Evolutionary conservation across 768 basidiomycete genomes (phyloP).

Genomic region (Termitomyces sp.): DNA sequence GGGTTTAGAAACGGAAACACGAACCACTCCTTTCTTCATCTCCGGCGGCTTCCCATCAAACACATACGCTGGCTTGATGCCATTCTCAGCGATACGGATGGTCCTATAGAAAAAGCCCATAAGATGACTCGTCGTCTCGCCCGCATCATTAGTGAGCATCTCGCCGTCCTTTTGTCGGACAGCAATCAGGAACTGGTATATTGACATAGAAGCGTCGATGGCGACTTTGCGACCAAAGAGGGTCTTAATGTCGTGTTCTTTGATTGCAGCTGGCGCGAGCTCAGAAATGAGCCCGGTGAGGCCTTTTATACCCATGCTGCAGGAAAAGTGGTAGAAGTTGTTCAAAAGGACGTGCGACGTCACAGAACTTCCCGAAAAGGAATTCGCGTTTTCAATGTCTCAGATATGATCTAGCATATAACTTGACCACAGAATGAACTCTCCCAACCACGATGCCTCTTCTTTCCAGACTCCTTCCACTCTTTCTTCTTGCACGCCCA

Average conservation of each 20-base stretch:
- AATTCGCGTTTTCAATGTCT: background rate
- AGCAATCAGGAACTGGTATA: conserved; percentile 97
- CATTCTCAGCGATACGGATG: conserved; percentile 96
- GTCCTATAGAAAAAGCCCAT: conserved; percentile 99
- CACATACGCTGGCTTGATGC: conserved; percentile 96
- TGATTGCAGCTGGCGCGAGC: conserved; percentile 83
- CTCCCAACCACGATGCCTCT: conserved; percentile 2
- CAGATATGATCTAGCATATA: conserved; percentile 7
- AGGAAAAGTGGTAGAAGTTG: conserved; percentile 2
- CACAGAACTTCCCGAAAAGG: background rate
- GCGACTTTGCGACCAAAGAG: conserved; percentile 98
- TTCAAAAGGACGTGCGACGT: background rate
- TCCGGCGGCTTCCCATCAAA: conserved; percentile 99
- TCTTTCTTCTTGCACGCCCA: conserved; percentile 8
- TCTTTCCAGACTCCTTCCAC: conserved; percentile 6
- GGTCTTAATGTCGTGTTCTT: conserved; percentile 94
- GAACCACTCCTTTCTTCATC: conserved; percentile 92
- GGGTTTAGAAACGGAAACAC: conserved; percentile 26
- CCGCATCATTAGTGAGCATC: conserved; percentile 93
- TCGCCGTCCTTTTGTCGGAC: conserved; percentile 96
- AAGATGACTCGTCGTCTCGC: conserved; percentile 96
- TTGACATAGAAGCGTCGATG: conserved; percentile 96
- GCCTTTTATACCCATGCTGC: conserved; percentile 89
- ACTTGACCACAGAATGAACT: background rate
- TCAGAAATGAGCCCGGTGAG: conserved; percentile 86